Percentiles rank a stretch among this genome's conserved stretches.
phyloP scores from a whole-genome alignment of 148 eudicot species.

The Drosera capensis region DNA sequence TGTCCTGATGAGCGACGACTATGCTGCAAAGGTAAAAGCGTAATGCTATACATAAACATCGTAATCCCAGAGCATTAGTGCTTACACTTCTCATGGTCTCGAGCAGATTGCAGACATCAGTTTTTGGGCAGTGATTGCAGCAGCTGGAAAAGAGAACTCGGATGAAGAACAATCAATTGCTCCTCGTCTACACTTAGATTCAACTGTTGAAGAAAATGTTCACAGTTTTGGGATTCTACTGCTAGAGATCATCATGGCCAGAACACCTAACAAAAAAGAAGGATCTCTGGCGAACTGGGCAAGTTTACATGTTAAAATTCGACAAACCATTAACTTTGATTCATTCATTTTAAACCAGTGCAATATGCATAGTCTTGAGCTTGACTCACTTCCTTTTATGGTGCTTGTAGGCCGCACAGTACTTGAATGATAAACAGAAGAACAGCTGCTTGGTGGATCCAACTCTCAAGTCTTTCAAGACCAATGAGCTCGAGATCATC shows the following conservation, averaged over 20 bases:
- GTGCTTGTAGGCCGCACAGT: slow-evolving; percentile 15
- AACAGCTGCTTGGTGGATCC: slow-evolving; percentile 22
- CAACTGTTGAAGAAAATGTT: slow-evolving; percentile 20
- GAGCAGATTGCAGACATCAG: slow-evolving; percentile 21
- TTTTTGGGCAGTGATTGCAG: slow-evolving; percentile 29
- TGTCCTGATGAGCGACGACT: slow-evolving; percentile 38
- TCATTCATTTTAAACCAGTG: not conserved
- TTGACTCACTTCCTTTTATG: not conserved
- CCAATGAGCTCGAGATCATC: slow-evolving; percentile 13
- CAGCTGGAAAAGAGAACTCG: slow-evolving; percentile 18
- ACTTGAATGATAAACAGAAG: slow-evolving; percentile 15
- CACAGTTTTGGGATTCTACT: slow-evolving; percentile 25
- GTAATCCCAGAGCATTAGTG: not conserved
- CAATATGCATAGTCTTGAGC: too few relatives aligned
- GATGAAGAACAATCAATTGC: slow-evolving; percentile 23
- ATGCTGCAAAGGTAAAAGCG: slow-evolving; percentile 43
- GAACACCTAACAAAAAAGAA: slow-evolving; percentile 13
- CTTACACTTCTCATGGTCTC: too few relatives aligned
- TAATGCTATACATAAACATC: not conserved
- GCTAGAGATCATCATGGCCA: slow-evolving; percentile 23
- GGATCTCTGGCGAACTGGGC: slow-evolving; percentile 10
- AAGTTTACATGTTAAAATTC: not conserved
- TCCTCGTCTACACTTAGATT: slow-evolving; percentile 11
- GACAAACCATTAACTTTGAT: not conserved
- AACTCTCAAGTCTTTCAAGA: slow-evolving; percentile 17